phyloP scores from a whole-genome alignment of 257 asterid species.

The Ilex asprella region DNA sequence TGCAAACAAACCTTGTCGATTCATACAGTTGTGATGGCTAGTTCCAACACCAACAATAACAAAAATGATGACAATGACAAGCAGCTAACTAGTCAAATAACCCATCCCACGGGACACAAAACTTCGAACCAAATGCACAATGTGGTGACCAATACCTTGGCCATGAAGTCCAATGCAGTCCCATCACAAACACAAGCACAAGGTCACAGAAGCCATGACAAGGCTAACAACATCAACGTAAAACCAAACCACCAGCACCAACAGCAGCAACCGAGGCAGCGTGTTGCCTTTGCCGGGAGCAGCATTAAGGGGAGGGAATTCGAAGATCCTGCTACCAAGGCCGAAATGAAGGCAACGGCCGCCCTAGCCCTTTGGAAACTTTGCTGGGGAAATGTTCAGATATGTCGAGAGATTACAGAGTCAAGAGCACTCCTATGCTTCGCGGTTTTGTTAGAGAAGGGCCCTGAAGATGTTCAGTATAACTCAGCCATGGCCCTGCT shows the following conservation, averaged over 20 bases:
- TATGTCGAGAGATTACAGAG: conserved; percentile 13
- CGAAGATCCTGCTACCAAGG: conserved; percentile 16
- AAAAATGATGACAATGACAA: not conserved
- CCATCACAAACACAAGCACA: not conserved
- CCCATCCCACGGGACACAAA: conserved; percentile 11
- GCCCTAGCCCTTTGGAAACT: conserved; percentile 19
- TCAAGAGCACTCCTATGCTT: conserved; percentile 21
- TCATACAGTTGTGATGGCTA: conserved; percentile 10
- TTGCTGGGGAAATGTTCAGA: conserved; percentile 12
- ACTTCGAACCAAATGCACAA: conserved; percentile 9
- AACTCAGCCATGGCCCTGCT: conserved; percentile 18
- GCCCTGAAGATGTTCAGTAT: conserved; percentile 18
- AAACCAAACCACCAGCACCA: not conserved
- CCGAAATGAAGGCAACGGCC: conserved; percentile 22
- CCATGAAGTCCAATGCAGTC: not conserved
- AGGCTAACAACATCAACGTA: not conserved
- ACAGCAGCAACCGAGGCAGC: conserved; percentile 9
- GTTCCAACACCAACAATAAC: not conserved
- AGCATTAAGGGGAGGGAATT: conserved; percentile 19
- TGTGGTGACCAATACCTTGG: conserved; percentile 12
- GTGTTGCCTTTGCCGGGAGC: conserved; percentile 11
- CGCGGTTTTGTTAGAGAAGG: conserved; percentile 17
- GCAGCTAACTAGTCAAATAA: not conserved
- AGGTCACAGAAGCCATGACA: not conserved
- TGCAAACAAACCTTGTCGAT: conserved; percentile 8